Base-by-base conservation (phyloP, 129 eudicot species). In the Ambrosia trifida region DNA sequence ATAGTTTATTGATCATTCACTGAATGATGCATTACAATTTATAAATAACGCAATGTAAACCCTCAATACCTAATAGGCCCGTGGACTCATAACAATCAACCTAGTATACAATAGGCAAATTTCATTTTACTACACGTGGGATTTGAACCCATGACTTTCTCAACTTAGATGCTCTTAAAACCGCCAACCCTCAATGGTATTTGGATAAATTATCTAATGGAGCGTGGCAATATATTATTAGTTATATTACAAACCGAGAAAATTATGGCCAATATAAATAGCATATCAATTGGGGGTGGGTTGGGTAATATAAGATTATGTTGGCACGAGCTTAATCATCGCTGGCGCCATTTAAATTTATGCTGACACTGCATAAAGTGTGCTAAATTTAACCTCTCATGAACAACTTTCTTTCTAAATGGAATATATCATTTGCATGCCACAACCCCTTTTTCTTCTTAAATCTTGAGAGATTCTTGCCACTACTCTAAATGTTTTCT, bases 391-490 rank as follows among this genome's bases (percentile, higher is more conserved):
- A 58, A 31, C 38, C 38, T 58, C 10, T 5, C 64, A 58, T 58
- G n/a, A 0, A 32, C 30, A 32, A 10, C 28, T 67, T 28, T 46
- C 12, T 7, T 66, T 28, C 41, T n/a, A 28, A 62, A 36, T n/a
- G 47, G 45, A 3, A 36, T 24, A 24, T 24, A 24, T 62, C 67
- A 61, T 8, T 33, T 62, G 35, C n/a, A 45, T 45, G 18, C 41
- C 17, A 38, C 11, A 31, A 41, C 5, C 54, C 41, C 52, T 5
- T 30, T 41, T 30, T 28, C 45, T 41, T 28, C 58, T 43, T 71
- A 57, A 72, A 28, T 28, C 58, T 43, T 71, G 67, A 72, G 24
- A 45, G 18, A 68, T 47, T 31, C 45, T 28, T 68, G 45, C 60
- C 11, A 66, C 11, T 11, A 66, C 11, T 43, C 9, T 35, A 12